Evolutionary conservation across 352 stramenopile genomes (phyloP), one percentile per base, ranked within the genome.

Genomic region (Pythium scleroteichum): DNA sequence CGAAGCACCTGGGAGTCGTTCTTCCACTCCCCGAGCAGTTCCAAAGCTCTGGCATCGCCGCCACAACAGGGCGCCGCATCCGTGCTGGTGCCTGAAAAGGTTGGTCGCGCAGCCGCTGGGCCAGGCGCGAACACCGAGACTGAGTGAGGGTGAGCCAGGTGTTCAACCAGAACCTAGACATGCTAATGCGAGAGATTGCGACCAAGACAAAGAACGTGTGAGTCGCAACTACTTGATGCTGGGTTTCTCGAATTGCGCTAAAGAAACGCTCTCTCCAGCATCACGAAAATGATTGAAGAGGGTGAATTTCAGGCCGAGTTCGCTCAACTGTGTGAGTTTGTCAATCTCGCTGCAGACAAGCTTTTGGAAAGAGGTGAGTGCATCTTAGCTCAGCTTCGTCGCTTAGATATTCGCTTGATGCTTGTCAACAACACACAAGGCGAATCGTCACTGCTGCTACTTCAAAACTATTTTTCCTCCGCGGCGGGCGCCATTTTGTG

Each of bases 391-490:
- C 29, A 35, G 29, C 29, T 35, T 35, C 5, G 29, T 35, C 29
- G 29, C 29, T 10, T 35, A 35, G 29, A 35, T n/a, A n/a, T n/a
- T n/a, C n/a, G n/a, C n/a, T 5, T 35, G 29, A 35, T 35, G 29
- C 29, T 35, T n/a, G n/a, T n/a, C n/a, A n/a, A n/a, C n/a, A n/a
- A n/a, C n/a, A n/a, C n/a, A 35, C 5, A 10, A 35, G 29, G 29
- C 5, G 29, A 35, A 10, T 35, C 67, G 12, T 71, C 77, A 5
- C 16, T 73, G 2, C 50, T 79, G 2, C 42, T 73, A 12, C 47
- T 88, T 32, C 76, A 72, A 47, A 69, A 59, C 22, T 93, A 88
- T 39, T 90, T 90, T 59, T 68, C 68, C 0, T 79, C 74, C 2
- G 20, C 69, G 0, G 46, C 68, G 0, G 83, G 83, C 2, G 27